Base-by-base conservation (phyloP, 139 green algal species). In the Pleodorina starrii region DNA sequence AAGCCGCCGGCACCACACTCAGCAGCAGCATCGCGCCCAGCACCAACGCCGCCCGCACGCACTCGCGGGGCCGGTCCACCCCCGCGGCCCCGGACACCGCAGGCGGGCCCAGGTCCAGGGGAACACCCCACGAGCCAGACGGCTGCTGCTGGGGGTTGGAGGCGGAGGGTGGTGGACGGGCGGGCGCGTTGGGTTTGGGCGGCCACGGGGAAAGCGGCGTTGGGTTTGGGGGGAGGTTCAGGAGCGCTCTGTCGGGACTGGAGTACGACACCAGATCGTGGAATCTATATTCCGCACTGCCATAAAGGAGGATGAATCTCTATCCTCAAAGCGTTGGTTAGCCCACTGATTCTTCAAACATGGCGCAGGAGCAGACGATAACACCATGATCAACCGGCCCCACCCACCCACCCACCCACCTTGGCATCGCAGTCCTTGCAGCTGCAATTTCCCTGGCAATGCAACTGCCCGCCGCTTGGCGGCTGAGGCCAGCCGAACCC, bases 401-500 rank as follows among this genome's bases (percentile, higher is more conserved):
- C 54, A 66, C 54, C 3, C 29, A 21, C 54, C 6, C 21, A 66
- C 7, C 17, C 54, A 66, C 27, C 32, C 63, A 79, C 83, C 43
- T 78, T 80, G 68, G 29, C 83, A 44, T 77, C 85, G 48, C 69
- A 75, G 0, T 90, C 85, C 72, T 90, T 73, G 78, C 78, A 85
- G 54, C 36, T 57, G 78, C 78, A 85, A 21, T 85, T 85, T 36
- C 54, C 78, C 36, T 73, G 36, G 78, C 78, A 85, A 51, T 85
- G 78, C 78, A 85, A 16, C 57, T 19, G 25, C 79, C 57, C 27
- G 7, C n/a, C n/a, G n/a, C n/a, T n/a, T n/a, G n/a, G 57, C 57
- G 19, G 51, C 51, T 44, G 46, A 32, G 19, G 50, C 50, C 36
- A 71, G 50, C 35, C 25, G n/a, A n/a, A n/a, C 25, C 19, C 32